These are phyloP conservation scores for Eimeria praecox DNA, from an alignment of 169 alveolate genomes.

Conservation along the genomic window DNA sequence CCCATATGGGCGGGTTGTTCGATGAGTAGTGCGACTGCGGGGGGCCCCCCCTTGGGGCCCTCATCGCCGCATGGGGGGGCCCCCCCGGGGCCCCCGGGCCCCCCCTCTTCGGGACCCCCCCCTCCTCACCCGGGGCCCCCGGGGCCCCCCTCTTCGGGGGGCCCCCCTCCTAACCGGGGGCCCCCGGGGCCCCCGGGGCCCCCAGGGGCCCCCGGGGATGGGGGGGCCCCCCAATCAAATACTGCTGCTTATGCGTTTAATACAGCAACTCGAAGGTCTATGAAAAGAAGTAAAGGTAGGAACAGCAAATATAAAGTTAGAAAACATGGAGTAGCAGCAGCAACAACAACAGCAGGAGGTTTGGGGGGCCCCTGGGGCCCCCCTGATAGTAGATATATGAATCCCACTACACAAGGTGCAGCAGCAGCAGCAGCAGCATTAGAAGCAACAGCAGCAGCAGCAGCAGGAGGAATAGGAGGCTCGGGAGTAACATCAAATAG, in stretches of 20 bases:
- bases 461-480: neutral
- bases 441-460: neutral
- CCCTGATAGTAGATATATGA: neutral
- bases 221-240: neutral
- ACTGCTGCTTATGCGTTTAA: neutral
- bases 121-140: constrained; percentile 1
- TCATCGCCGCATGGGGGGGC: neutral
- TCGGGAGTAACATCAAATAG: too few relatives aligned
- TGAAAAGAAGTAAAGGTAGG: neutral
- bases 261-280: neutral
- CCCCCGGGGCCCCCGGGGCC: constrained; percentile 36
- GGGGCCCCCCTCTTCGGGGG: too few relatives aligned
- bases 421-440: neutral
- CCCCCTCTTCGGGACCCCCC: too few relatives aligned
- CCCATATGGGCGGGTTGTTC: neutral
- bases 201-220: neutral
- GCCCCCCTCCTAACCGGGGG: neutral
- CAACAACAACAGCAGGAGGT: neutral
- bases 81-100: constrained; percentile 21
- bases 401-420: neutral
- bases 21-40: neutral
- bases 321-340: neutral
- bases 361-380: constrained; percentile 25
- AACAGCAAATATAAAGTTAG: constrained; percentile 26
- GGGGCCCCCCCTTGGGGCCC: neutral